Evolutionary conservation across 306 rosid genomes (phyloP), one percentile per base, ranked within the genome.

Genomic region (Gynostemma pentaphyllum): DNA sequence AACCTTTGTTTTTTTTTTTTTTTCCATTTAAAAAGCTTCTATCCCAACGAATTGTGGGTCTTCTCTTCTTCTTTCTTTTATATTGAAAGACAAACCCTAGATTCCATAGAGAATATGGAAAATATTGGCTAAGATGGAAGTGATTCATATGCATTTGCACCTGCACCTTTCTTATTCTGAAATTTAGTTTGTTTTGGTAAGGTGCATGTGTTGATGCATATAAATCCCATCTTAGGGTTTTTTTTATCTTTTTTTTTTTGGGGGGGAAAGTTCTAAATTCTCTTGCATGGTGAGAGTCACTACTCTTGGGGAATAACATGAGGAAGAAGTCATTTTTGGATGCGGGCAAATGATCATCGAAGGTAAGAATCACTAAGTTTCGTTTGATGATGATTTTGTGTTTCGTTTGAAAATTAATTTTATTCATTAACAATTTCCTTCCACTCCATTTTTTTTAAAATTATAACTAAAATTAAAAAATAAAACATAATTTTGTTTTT

Each of bases 81-180:
- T 28, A 49, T 15, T 2, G n/a, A n/a, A n/a, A n/a, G n/a, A n/a
- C 1, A 46, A 34, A 34, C 39, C 39, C 39, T 34, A 34, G 39
- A 34, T 34, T 6, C 39, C 39, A 10, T 21, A 46, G 5, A 10
- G 51, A 21, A 5, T 6, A 8, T 10, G 12, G 1, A 46, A n/a
- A 4, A n/a, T n/a, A n/a, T n/a, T 34, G 39, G n/a, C 63, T 39
- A 34, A 15, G 45, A 18, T 34, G 19, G 12, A n/a, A 5, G 16
- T 30, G 32, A 56, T 30, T 56, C 32, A 5, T 56, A 41, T 56
- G 63, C 63, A 56, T 56, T 56, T 56, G 63, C 63, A 56, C 63
- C 63, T 56, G 63, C 63, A 56, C 63, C 63, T 56, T 9, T 56
- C 28, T 6, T 5, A 18, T 27, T 21, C 18, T 53, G 24, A 36